A percentile compares a stretch with the other conserved stretches of the same genome.
Evolutionary conservation across 1,139 yeast genomes (phyloP).

Genomic region (Tardiomyces digboiensis): DNA sequence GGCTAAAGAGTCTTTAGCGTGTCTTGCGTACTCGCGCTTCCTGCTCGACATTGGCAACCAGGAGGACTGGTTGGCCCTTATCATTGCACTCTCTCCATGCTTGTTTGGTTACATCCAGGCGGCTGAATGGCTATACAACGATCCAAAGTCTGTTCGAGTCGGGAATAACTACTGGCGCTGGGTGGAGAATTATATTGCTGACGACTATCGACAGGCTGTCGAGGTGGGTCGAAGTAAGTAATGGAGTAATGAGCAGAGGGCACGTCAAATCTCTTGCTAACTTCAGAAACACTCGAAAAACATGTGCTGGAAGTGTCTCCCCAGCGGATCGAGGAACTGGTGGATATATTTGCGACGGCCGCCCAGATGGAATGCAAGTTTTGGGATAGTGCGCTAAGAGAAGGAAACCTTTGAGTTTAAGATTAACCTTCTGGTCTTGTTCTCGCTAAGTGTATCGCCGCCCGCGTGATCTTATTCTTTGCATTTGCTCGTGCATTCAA

Average conservation of each 20-base stretch:
- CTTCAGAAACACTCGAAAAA: slow-evolving; percentile 36
- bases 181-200: slow-evolving; percentile 52
- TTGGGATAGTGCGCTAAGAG: slow-evolving; percentile 40
- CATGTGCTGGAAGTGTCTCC: slow-evolving; percentile 29
- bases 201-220: slow-evolving; percentile 47
- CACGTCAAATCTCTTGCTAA: no score
- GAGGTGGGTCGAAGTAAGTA: slow-evolving; percentile 28
- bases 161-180: slow-evolving; percentile 39
- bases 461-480: no score
- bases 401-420: no score
- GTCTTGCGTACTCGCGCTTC: slow-evolving; percentile 51
- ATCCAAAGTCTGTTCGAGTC: slow-evolving; percentile 10
- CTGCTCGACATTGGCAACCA: slow-evolving; percentile 42
- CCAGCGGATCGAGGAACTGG: slow-evolving; percentile 39
- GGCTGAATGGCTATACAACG: slow-evolving; percentile 20
- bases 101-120: slow-evolving; percentile 63
- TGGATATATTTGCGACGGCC: slow-evolving; percentile 50
- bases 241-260: no score
- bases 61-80: slow-evolving; percentile 54
- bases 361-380: slow-evolving; percentile 50
- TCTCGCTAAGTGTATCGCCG: no score
- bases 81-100: slow-evolving; percentile 69
- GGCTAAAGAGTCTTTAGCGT: slow-evolving; percentile 45
- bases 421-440: no score
- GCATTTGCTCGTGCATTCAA: no score